Percentiles rank a stretch among this genome's conserved stretches.
These are phyloP conservation scores for Arthromyces matolae DNA, from an alignment of 768 basidiomycete species.

Conservation along the genomic window DNA sequence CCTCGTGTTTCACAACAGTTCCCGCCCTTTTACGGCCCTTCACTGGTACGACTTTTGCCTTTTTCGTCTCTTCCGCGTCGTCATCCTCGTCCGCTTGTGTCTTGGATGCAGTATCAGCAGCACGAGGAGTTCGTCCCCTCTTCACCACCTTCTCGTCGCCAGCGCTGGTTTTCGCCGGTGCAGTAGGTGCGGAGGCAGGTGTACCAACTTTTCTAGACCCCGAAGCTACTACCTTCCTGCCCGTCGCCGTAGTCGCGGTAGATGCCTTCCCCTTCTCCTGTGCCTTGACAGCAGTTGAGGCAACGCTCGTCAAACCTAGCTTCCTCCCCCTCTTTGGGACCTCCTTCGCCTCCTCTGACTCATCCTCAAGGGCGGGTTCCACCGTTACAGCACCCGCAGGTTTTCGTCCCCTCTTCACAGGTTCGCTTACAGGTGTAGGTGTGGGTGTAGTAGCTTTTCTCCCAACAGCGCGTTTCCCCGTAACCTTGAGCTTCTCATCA, in stretches of 20 bases:
- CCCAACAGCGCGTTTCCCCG: slow-evolving; percentile 20
- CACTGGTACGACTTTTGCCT: slow-evolving; percentile 11
- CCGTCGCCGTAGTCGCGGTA: background rate
- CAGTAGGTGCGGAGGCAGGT: background rate
- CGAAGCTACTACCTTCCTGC: too few species aligned
- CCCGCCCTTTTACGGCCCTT: slow-evolving; percentile 15
- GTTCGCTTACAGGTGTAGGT: slow-evolving; percentile 5
- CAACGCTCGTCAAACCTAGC: background rate
- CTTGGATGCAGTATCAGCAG: slow-evolving; percentile 5
- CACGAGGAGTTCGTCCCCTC: slow-evolving; percentile 19
- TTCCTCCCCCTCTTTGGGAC: background rate
- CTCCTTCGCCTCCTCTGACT: slow-evolving; percentile 17
- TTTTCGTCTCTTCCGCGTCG: slow-evolving; percentile 4
- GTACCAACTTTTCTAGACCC: too few species aligned
- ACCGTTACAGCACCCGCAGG: too few species aligned
- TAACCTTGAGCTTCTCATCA: background rate
- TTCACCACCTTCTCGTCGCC: slow-evolving; percentile 5
- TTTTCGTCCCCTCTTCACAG: slow-evolving; percentile 14
- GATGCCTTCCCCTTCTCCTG: background rate
- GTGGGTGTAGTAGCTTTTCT: slow-evolving; percentile 3
- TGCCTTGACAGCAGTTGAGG: background rate
- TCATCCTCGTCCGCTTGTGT: background rate
- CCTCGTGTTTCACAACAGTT: slow-evolving; percentile 11
- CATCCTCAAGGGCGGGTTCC: slow-evolving; percentile 13
- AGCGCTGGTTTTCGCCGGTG: background rate